Conservation (phyloP, 768 basidiomycete species). For the Mycena chlorophos region DNA sequence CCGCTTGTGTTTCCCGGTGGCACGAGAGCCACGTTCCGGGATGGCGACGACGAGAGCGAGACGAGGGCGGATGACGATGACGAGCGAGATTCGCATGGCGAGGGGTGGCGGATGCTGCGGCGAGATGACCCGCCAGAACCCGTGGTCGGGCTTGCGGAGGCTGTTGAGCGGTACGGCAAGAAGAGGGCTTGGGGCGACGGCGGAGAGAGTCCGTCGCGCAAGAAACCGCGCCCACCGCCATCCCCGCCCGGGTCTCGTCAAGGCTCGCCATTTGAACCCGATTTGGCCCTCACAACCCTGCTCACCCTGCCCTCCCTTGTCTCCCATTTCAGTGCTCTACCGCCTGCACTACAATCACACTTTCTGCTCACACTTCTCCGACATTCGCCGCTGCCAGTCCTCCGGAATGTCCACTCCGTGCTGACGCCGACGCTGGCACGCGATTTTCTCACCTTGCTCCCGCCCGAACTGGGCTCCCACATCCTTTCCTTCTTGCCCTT, state of each 20-base stretch:
- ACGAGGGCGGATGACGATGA: slow-evolving; percentile 69
- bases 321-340: slow-evolving; percentile 76
- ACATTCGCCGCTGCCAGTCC: slow-evolving; percentile 87
- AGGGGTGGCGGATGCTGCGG: slow-evolving; percentile 75
- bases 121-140: slow-evolving; percentile 59
- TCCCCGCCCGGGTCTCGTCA: slow-evolving; percentile 81
- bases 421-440: slow-evolving; percentile 88
- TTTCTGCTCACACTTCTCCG: slow-evolving; percentile 90
- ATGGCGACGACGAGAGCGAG: slow-evolving; percentile 26
- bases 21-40: slow-evolving; percentile 75
- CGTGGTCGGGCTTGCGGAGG: slow-evolving; percentile 70
- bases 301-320: slow-evolving; percentile 84
- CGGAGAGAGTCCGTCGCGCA: slow-evolving; percentile 57
- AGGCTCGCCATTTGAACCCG: slow-evolving; percentile 70
- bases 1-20: slow-evolving; percentile 82
- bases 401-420: slow-evolving; percentile 86
- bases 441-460: slow-evolving; percentile 90
- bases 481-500: slow-evolving; percentile 85
- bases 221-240: slow-evolving; percentile 80
- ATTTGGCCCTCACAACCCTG: slow-evolving; percentile 79
- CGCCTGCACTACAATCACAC: slow-evolving; percentile 85
- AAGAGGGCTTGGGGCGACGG: slow-evolving; percentile 47
- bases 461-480: slow-evolving; percentile 88
- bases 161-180: slow-evolving; percentile 85
- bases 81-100: slow-evolving; percentile 66